These are phyloP conservation scores for Cryptococcus amylolentus DNA, from an alignment of 1,284 basidiomycete genomes.

Conservation along the genomic window DNA sequence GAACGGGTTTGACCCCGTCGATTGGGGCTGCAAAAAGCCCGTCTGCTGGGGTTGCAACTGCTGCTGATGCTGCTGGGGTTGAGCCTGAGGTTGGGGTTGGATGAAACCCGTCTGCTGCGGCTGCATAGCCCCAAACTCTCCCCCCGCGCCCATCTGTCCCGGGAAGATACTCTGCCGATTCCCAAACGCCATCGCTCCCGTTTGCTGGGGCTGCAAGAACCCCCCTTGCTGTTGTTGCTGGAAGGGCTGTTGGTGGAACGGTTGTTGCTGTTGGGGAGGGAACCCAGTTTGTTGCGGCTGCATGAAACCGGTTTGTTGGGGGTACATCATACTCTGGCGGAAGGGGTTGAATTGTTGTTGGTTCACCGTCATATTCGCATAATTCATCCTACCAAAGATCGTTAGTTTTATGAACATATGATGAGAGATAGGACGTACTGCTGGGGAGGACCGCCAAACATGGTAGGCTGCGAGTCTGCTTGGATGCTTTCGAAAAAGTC, in stretches of 20 bases:
- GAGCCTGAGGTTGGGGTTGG: slow-evolving; percentile 28
- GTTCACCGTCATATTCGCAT: slow-evolving; percentile 17
- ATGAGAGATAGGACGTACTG: slow-evolving; percentile 5
- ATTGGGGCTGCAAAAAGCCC: slow-evolving; percentile 63
- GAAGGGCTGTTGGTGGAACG: slow-evolving; percentile 15
- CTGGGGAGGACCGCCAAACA: slow-evolving; percentile 35
- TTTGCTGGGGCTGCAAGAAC: slow-evolving; percentile 51
- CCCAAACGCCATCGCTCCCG: slow-evolving; percentile 42
- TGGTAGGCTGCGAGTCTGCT: slow-evolving; percentile 59
- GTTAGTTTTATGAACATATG: slow-evolving; percentile 41
- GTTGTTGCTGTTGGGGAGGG: slow-evolving; percentile 22
- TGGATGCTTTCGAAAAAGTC: slow-evolving; percentile 95
- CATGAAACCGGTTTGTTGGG: slow-evolving; percentile 56
- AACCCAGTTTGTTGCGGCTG: slow-evolving; percentile 63
- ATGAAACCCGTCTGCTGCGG: slow-evolving; percentile 56
- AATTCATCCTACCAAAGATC: slow-evolving; percentile 53
- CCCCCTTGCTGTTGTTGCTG: slow-evolving; percentile 19
- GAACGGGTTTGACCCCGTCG: slow-evolving; percentile 73
- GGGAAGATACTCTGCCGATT: slow-evolving; percentile 26
- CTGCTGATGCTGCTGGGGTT: slow-evolving; percentile 47
- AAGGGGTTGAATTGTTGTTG: slow-evolving; percentile 67
- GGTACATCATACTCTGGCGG: slow-evolving; percentile 56
- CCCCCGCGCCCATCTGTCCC: slow-evolving; percentile 52
- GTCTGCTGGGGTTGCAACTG: slow-evolving; percentile 42
- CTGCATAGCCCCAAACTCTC: slow-evolving; percentile 54